phyloP scores from a whole-genome alignment of 306 rosid species.

The Cercis canadensis region DNA sequence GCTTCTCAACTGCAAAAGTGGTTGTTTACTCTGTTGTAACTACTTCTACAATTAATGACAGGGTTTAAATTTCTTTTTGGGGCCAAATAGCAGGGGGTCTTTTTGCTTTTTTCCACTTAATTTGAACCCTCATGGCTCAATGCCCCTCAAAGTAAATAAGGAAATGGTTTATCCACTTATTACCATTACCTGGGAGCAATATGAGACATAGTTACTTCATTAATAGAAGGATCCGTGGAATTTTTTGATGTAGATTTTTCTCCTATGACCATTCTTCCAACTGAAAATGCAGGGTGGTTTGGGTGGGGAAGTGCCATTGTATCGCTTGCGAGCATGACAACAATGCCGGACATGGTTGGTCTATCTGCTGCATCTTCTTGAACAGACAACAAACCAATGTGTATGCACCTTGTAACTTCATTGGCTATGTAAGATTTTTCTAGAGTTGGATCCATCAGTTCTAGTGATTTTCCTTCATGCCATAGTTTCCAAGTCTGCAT shows the following conservation, averaged over 20 bases:
- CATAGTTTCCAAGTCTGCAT: slow-evolving; percentile 57
- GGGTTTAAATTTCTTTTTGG: too few relatives aligned
- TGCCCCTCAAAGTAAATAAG: too few relatives aligned
- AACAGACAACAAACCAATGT: slow-evolving; percentile 56
- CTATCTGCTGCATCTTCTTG: slow-evolving; percentile 53
- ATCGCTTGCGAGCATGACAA: slow-evolving; percentile 43
- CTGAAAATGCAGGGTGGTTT: slow-evolving; percentile 44
- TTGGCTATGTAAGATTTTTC: not conserved
- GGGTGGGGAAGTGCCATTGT: slow-evolving; percentile 45
- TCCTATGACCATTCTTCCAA: not conserved
- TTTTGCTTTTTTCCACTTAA: too few relatives aligned
- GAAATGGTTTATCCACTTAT: too few relatives aligned
- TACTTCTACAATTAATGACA: too few relatives aligned
- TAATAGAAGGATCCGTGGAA: slow-evolving; percentile 30
- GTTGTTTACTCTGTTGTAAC: too few relatives aligned
- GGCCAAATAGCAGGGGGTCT: too few relatives aligned
- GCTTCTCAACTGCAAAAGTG: too few relatives aligned
- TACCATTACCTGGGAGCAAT: not conserved
- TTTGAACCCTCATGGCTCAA: too few relatives aligned
- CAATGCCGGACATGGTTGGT: slow-evolving; percentile 51
- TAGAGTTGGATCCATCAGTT: slow-evolving; percentile 50
- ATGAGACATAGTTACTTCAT: slow-evolving; percentile 12
- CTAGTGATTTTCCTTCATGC: slow-evolving; percentile 46
- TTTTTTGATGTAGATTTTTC: slow-evolving; percentile 28
- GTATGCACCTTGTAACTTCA: slow-evolving; percentile 48